Percentiles rank a stretch among this genome's conserved stretches.
These are phyloP conservation scores for Tuber microsphaerosporum DNA, from an alignment of 495 filamentous ascomycete genomes.

Conservation along the genomic window DNA sequence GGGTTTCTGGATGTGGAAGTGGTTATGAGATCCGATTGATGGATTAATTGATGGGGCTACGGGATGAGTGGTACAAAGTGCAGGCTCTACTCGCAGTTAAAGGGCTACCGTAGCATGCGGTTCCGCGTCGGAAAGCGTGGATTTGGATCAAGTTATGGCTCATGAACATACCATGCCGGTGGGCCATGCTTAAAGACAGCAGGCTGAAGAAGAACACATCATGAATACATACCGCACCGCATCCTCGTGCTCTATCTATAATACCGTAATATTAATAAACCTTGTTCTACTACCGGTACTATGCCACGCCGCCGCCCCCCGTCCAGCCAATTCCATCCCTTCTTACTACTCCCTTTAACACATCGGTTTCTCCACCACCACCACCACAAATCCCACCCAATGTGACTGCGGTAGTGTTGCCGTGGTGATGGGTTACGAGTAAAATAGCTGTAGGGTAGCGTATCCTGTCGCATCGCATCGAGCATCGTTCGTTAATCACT, in stretches of 20 bases:
- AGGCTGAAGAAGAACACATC: conserved; percentile 4
- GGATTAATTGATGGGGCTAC: not conserved
- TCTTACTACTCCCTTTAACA: not conserved
- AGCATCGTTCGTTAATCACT: not conserved
- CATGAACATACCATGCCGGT: not conserved
- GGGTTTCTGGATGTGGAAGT: not conserved
- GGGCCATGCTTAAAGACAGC: not conserved
- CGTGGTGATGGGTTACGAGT: conserved; percentile 4
- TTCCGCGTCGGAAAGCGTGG: not conserved
- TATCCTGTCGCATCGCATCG: not conserved
- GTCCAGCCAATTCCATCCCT: not conserved
- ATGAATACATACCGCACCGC: not conserved
- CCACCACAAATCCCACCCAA: not conserved
- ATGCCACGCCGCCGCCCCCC: not conserved
- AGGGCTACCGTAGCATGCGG: not conserved
- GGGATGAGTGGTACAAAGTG: not conserved
- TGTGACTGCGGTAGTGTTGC: conserved; percentile 1
- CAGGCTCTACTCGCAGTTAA: not conserved
- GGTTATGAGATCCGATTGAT: not conserved
- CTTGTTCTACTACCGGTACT: not conserved
- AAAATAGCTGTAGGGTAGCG: not conserved
- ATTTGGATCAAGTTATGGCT: not conserved
- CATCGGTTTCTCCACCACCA: not conserved
- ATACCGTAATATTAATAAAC: not conserved
- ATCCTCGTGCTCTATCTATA: not conserved